Base-by-base conservation (phyloP, 768 basidiomycete genomes). In the Xerocomus potaroensis region DNA sequence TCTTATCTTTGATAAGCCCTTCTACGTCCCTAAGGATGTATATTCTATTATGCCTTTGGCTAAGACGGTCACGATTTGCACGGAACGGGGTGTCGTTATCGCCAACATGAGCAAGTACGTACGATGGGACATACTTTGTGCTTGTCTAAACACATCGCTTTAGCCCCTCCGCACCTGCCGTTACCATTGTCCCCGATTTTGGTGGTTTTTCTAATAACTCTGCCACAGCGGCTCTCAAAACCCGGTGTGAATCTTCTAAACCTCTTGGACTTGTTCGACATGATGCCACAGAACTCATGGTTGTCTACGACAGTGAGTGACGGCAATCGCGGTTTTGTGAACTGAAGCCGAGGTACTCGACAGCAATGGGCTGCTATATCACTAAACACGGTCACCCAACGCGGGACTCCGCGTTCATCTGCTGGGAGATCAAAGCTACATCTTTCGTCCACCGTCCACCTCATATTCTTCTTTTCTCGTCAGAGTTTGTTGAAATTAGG, bases 351-450 rank as follows among this genome's bases (percentile, higher is more conserved):
- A 43, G 39, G 24, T 29, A 40, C 39, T 32, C 27, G 8, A 37
- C 49, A 91, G 90, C 76, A 23, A 67, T 90, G 32, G 90, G 89
- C 12, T 87, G 80, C 57, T 91, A 85, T 61, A 78, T 90, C 56
- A 78, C 83, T 46, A 83, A 79, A 45, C 73, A 80, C 50, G 90
- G 90, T 2, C 61, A 69, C 1, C 87, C 87, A 3, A 71, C 69
- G 10, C 83, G 86, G 32, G 74, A 74, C 35, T 72, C 69, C 4
- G 74, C 76, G 1, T 89, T 78, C 60, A 76, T 91, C 51, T 82
- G 80, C 47, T 92, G 90, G 90, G 90, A 92, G 67, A 76, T 76
- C 48, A 80, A 74, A 50, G 86, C 82, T 10, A 69, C 66, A 3
- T 71, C 83, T 1, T 91, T 75, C 57, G 77, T 81, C 9, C 65